phyloP scores from a whole-genome alignment of 139 green algal species.

The Chlorella sp. region DNA sequence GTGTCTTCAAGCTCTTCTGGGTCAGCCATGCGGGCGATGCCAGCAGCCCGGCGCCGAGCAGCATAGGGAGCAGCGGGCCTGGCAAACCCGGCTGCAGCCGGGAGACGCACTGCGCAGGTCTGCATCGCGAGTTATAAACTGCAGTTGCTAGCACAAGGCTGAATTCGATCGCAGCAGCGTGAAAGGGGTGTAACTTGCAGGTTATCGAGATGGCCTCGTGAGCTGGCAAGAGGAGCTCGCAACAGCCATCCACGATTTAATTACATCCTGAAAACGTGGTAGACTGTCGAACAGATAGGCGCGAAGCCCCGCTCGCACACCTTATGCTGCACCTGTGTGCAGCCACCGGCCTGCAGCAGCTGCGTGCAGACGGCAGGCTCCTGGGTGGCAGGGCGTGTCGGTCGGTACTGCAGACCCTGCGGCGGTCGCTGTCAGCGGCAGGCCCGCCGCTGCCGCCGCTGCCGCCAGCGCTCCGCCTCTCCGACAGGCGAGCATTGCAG shows the following conservation, averaged over 20 bases:
- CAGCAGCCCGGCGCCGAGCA: not conserved
- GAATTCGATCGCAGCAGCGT: too few relatives aligned
- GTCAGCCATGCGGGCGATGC: not conserved
- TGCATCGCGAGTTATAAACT: not conserved
- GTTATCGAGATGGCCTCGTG: too few relatives aligned
- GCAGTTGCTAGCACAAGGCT: too few relatives aligned
- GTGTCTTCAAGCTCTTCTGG: conserved; percentile 2
- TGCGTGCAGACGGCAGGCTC: not conserved
- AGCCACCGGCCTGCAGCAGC: not conserved
- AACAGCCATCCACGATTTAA: too few relatives aligned
- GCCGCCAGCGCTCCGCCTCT: not conserved
- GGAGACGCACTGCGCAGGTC: not conserved
- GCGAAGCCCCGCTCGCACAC: not conserved
- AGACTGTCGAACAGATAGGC: not conserved
- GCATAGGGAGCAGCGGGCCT: not conserved
- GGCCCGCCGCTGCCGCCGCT: not conserved
- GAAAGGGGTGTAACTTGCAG: too few relatives aligned
- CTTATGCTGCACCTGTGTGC: not conserved
- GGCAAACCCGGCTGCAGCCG: not conserved
- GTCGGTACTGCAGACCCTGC: not conserved
- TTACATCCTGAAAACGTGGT: not conserved
- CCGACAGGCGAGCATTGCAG: not conserved
- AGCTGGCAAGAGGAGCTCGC: too few relatives aligned
- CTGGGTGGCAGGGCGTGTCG: not conserved
- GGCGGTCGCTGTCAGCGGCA: not conserved